These are phyloP conservation scores for Calocera viscosa DNA, from an alignment of 768 basidiomycete species.

Conservation along the genomic window DNA sequence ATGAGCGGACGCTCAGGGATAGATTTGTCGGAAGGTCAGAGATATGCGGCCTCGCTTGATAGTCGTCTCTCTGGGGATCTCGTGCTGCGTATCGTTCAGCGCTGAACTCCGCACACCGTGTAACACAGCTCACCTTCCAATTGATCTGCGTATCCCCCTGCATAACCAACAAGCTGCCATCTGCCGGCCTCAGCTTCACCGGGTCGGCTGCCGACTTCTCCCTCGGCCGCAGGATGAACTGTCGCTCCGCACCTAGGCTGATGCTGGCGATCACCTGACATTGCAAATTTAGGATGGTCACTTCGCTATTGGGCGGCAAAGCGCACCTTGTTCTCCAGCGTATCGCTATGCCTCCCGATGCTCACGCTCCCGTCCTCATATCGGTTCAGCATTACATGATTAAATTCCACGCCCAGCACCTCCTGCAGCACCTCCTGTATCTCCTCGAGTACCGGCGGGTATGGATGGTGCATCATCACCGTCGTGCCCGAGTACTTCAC, in stretches of 20 bases:
- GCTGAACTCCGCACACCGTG: neutral
- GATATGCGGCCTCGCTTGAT: constrained; percentile 29
- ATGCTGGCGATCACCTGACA: constrained; percentile 31
- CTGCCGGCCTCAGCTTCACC: constrained; percentile 25
- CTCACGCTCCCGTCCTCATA: constrained; percentile 31
- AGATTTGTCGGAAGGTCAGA: constrained; percentile 30
- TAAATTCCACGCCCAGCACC: constrained; percentile 28
- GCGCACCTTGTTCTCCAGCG: constrained; percentile 24
- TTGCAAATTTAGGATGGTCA: neutral
- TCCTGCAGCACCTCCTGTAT: constrained; percentile 27
- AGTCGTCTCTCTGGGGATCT: constrained; percentile 29
- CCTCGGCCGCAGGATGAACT: constrained; percentile 31
- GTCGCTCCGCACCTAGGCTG: constrained; percentile 31
- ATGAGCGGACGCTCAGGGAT: neutral
- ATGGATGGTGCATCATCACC: constrained; percentile 28
- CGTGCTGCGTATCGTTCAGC: constrained; percentile 19
- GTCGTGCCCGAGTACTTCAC: constrained; percentile 30
- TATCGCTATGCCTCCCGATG: constrained; percentile 24
- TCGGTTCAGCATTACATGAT: constrained; percentile 33
- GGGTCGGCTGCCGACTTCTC: constrained; percentile 16
- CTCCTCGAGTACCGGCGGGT: constrained; percentile 25
- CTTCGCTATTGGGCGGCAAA: neutral
- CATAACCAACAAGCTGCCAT: constrained; percentile 34
- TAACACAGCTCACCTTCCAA: constrained; percentile 30
- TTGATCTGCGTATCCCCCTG: constrained; percentile 32